Evolutionary conservation across 371 early-diverging fungal genomes (phyloP).

Genomic region (Mortierella sp.): DNA sequence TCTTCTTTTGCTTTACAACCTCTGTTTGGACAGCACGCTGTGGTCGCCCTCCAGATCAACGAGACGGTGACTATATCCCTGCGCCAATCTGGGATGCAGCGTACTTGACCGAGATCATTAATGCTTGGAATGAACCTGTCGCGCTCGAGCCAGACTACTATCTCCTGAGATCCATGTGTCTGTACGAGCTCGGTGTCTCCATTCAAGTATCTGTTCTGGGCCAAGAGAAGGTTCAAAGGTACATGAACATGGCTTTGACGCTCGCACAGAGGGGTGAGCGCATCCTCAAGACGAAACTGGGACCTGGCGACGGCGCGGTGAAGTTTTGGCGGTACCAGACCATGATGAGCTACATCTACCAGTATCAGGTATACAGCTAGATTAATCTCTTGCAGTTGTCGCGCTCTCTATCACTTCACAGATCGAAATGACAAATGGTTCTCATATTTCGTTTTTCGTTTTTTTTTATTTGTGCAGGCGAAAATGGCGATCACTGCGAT

Average conservation of each 20-base stretch:
- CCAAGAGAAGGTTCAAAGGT: conserved; percentile 15
- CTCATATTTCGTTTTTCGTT: background rate
- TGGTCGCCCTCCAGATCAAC: conserved; percentile 37
- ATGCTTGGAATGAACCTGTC: conserved; percentile 33
- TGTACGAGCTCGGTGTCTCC: conserved; percentile 24
- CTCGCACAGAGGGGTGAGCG: conserved; percentile 11
- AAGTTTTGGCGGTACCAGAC: conserved; percentile 35
- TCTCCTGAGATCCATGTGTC: conserved; percentile 23
- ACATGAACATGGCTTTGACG: conserved; percentile 26
- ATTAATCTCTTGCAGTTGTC: background rate
- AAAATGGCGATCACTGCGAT: background rate
- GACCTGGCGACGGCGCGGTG: background rate
- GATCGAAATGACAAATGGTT: background rate
- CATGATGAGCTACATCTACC: conserved; percentile 25
- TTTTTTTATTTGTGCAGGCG: background rate
- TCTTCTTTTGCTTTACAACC: background rate
- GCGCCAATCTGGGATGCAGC: conserved; percentile 37
- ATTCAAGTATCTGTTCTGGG: conserved; percentile 21
- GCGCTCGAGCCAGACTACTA: conserved; percentile 30
- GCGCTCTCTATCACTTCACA: background rate
- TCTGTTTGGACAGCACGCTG: conserved; percentile 1
- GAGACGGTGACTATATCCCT: conserved; percentile 16
- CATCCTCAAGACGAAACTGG: background rate
- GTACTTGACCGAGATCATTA: conserved; percentile 9
- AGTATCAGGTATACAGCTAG: conserved; percentile 11